A percentile compares a stretch with the other conserved stretches of the same genome.
These are phyloP conservation scores for Viola pubescens DNA, from an alignment of 441 rosid genomes.

Conservation along the genomic window DNA sequence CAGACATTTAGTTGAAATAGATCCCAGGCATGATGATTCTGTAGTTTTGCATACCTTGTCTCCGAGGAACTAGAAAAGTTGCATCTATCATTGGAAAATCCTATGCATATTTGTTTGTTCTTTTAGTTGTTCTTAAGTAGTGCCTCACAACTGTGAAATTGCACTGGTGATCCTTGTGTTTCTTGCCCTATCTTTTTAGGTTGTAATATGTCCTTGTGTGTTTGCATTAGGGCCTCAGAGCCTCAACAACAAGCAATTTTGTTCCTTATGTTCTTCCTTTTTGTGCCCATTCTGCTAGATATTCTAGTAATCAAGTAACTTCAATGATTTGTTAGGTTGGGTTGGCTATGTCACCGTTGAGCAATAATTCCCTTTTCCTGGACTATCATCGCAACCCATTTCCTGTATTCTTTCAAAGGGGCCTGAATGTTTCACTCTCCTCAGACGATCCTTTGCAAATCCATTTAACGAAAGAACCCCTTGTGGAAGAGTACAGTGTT, in stretches of 20 bases:
- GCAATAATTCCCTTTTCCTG: slow-evolving; percentile 59
- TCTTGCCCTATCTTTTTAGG: neutral
- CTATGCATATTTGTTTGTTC: neutral
- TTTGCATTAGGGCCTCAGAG: too few species aligned
- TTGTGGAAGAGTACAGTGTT: slow-evolving; percentile 58
- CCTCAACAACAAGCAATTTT: neutral
- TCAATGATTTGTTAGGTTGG: slow-evolving; percentile 31
- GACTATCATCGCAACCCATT: slow-evolving; percentile 54
- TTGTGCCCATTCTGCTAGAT: neutral
- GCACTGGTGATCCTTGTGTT: neutral
- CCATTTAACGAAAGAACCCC: slow-evolving; percentile 63
- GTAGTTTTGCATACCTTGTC: too few species aligned
- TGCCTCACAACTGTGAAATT: slow-evolving; percentile 8
- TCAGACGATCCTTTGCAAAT: slow-evolving; percentile 74
- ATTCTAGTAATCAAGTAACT: neutral
- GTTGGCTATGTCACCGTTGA: slow-evolving; percentile 58
- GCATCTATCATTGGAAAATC: neutral
- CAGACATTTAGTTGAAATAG: slow-evolving; percentile 3
- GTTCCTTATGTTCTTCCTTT: neutral
- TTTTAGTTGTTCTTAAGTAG: neutral
- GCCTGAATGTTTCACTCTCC: slow-evolving; percentile 64
- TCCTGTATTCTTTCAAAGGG: slow-evolving; percentile 50
- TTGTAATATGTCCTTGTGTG: neutral
- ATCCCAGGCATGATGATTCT: too few species aligned
- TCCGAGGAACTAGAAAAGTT: too few species aligned